phyloP scores from a whole-genome alignment of 768 basidiomycete species.

The Porphyrellus cyaneotinctus region DNA sequence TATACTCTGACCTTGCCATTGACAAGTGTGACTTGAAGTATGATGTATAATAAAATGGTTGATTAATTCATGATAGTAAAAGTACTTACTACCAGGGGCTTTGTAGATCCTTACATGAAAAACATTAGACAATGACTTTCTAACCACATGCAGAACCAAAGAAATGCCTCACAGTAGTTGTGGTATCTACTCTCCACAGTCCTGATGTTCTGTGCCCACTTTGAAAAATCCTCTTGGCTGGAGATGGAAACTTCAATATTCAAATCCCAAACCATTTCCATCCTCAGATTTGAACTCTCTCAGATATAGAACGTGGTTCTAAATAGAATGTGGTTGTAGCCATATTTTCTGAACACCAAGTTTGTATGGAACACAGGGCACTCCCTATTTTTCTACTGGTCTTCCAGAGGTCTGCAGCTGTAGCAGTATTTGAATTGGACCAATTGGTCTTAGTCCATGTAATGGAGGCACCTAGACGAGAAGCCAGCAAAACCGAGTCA shows the following conservation, averaged over 20 bases:
- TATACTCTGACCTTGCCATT: too few species aligned
- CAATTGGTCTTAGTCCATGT: too few species aligned
- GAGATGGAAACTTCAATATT: background rate
- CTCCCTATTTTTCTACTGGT: background rate
- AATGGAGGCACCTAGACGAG: too few species aligned
- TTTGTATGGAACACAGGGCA: background rate
- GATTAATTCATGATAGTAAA: too few species aligned
- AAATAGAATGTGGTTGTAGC: too few species aligned
- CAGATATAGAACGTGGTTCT: constrained; percentile 2
- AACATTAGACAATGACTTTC: background rate
- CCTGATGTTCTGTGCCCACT: background rate
- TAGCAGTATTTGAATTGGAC: background rate
- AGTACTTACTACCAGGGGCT: too few species aligned
- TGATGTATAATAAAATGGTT: too few species aligned
- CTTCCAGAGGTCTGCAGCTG: background rate
- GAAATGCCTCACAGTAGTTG: constrained; percentile 1
- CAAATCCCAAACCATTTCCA: background rate
- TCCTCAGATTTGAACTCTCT: background rate
- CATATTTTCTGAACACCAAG: background rate
- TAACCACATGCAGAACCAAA: background rate
- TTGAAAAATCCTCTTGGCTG: background rate
- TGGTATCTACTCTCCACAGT: background rate
- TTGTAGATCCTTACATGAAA: background rate
- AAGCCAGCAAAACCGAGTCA: too few species aligned
- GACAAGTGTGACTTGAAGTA: too few species aligned